Conservation (phyloP, 2,329 filamentous ascomycete genomes). For the Lasiodiplodia hormozganensis region DNA sequence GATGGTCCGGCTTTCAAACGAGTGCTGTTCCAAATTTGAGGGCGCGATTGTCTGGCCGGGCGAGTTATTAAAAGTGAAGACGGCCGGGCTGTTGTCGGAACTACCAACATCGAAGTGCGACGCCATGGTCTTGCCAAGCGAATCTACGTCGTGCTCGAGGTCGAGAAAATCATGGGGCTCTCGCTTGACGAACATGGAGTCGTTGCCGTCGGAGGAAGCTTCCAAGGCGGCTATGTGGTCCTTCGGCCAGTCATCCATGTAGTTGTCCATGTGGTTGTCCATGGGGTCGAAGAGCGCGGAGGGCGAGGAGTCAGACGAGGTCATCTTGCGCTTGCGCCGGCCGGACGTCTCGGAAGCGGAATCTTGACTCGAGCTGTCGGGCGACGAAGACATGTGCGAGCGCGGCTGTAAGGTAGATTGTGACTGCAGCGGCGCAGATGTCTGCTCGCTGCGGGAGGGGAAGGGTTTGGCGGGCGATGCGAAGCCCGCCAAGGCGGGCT, state of each 20-base stretch:
- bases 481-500: neutral
- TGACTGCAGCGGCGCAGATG: slow-evolving; percentile 14
- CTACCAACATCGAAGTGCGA: slow-evolving; percentile 62
- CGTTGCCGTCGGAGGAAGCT: neutral
- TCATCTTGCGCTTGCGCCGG: slow-evolving; percentile 47
- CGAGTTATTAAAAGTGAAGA: slow-evolving; percentile 17
- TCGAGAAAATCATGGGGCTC: slow-evolving; percentile 20
- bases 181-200: slow-evolving; percentile 36
- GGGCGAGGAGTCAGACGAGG: slow-evolving; percentile 46
- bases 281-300: slow-evolving; percentile 31
- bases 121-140: slow-evolving; percentile 57
- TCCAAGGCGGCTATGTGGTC: slow-evolving; percentile 10
- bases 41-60: slow-evolving; percentile 20
- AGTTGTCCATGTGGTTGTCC: slow-evolving; percentile 17
- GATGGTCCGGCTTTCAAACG: neutral
- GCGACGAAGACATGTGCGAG: slow-evolving; percentile 39
- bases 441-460: slow-evolving; percentile 10
- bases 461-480: slow-evolving; percentile 24
- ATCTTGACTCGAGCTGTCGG: slow-evolving; percentile 51
- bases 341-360: slow-evolving; percentile 51
- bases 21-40: slow-evolving; percentile 1
- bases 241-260: slow-evolving; percentile 24
- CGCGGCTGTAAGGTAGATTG: slow-evolving; percentile 29
- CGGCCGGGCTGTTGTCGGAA: slow-evolving; percentile 62
- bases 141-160: slow-evolving; percentile 45